A percentile compares a stretch with the other conserved stretches of the same genome.
Conservation (phyloP, 495 filamentous ascomycete genomes). For the Aspergillus mulundensis region DNA sequence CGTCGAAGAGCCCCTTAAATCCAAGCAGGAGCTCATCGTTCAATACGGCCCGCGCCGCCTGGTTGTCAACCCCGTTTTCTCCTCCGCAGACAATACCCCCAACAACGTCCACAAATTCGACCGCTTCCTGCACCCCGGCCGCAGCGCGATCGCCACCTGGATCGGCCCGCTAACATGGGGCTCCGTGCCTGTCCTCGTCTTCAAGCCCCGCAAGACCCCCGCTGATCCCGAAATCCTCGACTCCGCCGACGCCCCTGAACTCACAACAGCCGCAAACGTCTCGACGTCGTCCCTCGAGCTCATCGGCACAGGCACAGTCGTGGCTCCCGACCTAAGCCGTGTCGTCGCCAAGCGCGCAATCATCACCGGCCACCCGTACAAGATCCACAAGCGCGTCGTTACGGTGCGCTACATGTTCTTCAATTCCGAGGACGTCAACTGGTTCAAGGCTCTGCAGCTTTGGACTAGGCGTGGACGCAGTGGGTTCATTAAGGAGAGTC, state of each 20-base stretch:
- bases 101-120: slow-evolving; percentile 98
- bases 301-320: slow-evolving; percentile 78
- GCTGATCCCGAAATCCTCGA: slow-evolving; percentile 41
- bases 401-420: slow-evolving; percentile 99
- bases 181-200: slow-evolving; percentile 81
- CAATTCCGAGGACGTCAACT: slow-evolving; percentile 86
- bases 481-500: slow-evolving; percentile 85
- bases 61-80: slow-evolving; percentile 86
- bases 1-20: slow-evolving; percentile 67
- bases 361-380: slow-evolving; percentile 92
- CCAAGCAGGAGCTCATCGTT: slow-evolving; percentile 84
- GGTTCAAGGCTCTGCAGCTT: slow-evolving; percentile 93
- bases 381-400: slow-evolving; percentile 95
- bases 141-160: slow-evolving; percentile 86
- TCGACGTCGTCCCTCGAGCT: slow-evolving; percentile 53
- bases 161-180: slow-evolving; percentile 92
- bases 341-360: slow-evolving; percentile 93
- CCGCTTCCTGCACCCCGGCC: slow-evolving; percentile 85
- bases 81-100: slow-evolving; percentile 72
- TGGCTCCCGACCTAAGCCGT: slow-evolving; percentile 71
- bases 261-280: slow-evolving; percentile 6
- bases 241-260: slow-evolving; percentile 25
- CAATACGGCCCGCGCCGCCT: slow-evolving; percentile 85
- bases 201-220: slow-evolving; percentile 51
- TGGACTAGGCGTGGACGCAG: slow-evolving; percentile 88